Percentiles rank a stretch among this genome's conserved stretches.
These are phyloP conservation scores for Moesziomyces sp. DNA, from an alignment of 1,284 basidiomycete genomes.

Conservation along the genomic window DNA sequence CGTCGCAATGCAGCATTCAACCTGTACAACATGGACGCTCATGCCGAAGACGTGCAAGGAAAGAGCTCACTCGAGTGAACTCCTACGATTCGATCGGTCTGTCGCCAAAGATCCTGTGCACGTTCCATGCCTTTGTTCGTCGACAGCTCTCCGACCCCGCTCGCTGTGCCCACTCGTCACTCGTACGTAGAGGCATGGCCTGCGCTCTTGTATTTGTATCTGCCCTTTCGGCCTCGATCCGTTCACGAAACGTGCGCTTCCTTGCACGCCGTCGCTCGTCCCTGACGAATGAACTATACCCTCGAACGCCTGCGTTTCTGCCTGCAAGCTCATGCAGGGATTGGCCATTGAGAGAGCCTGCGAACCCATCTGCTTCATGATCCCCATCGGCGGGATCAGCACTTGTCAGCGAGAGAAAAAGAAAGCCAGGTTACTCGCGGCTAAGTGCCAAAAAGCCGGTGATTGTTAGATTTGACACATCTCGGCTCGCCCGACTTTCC, in stretches of 20 bases:
- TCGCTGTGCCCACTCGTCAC: too few species aligned
- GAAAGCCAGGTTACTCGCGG: background rate
- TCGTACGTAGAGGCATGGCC: background rate
- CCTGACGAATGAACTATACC: slow-evolving; percentile 10
- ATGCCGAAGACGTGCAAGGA: slow-evolving; percentile 24
- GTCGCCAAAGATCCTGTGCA: background rate
- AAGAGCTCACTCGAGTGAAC: slow-evolving; percentile 11
- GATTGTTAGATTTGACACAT: background rate
- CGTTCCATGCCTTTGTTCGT: too few species aligned
- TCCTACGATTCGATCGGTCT: too few species aligned
- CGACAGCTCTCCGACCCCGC: too few species aligned
- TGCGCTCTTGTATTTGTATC: slow-evolving; percentile 10
- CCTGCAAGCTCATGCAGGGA: background rate
- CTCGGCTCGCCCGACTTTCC: background rate
- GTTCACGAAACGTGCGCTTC: background rate
- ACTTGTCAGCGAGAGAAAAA: background rate
- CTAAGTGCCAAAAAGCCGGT: background rate
- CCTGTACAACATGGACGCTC: slow-evolving; percentile 57
- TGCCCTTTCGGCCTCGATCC: background rate
- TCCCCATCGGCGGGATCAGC: background rate
- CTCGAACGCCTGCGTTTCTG: background rate
- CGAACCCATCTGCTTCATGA: too few species aligned
- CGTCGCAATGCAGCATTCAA: slow-evolving; percentile 65
- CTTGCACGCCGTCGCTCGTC: background rate
- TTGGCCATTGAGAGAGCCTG: background rate